phyloP scores from a whole-genome alignment of 2,329 filamentous ascomycete genomes.

The Didymosphaeria variabile region DNA sequence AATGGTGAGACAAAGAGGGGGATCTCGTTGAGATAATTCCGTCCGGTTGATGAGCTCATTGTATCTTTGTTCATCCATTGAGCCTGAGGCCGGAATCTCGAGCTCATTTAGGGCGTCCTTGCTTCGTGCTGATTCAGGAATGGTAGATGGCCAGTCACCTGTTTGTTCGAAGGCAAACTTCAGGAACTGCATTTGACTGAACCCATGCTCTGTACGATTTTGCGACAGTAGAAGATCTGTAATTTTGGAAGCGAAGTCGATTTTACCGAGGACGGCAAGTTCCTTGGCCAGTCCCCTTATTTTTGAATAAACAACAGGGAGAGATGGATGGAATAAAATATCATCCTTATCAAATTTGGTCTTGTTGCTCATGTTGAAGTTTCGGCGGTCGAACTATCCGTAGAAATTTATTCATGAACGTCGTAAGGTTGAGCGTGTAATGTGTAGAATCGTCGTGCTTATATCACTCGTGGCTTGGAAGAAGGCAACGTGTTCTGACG shows the following conservation, averaged over 20 bases:
- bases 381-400: constrained; percentile 3
- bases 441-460: constrained; percentile 10
- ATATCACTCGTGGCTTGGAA: constrained; percentile 5
- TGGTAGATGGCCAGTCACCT: constrained; percentile 12
- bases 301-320: constrained; percentile 9
- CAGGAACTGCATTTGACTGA: constrained; percentile 7
- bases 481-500: constrained; percentile 12
- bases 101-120: constrained; percentile 12
- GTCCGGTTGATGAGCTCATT: constrained; percentile 7
- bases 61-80: constrained; percentile 12
- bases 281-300: constrained; percentile 11
- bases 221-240: constrained; percentile 12
- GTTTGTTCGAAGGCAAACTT: constrained; percentile 15
- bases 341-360: constrained; percentile 11
- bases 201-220: constrained; percentile 10
- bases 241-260: constrained; percentile 14
- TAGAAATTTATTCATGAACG: background rate
- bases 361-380: constrained; percentile 11
- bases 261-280: constrained; percentile 13
- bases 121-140: constrained; percentile 11
- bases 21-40: constrained; percentile 6
- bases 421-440: constrained; percentile 12
- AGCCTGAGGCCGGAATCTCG: constrained; percentile 9
- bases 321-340: constrained; percentile 10
- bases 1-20: constrained; percentile 12